These are phyloP conservation scores for Nicotiana otophora DNA, from an alignment of 257 asterid species.

Conservation along the genomic window DNA sequence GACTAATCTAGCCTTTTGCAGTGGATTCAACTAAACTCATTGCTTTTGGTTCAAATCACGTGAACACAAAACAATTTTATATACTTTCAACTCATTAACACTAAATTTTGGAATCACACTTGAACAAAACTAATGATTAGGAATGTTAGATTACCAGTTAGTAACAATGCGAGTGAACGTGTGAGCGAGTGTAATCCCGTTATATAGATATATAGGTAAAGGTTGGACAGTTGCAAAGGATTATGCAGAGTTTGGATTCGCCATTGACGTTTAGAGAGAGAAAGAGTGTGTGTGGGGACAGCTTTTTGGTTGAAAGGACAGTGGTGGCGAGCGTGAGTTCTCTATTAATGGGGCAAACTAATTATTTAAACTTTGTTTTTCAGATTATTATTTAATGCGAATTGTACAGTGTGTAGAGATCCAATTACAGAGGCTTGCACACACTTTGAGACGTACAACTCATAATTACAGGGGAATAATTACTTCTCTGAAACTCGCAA, in stretches of 20 bases:
- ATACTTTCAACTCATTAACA: neutral
- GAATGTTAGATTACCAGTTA: neutral
- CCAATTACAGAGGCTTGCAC: neutral
- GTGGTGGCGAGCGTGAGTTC: neutral
- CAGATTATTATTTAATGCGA: neutral
- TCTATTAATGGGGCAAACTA: neutral
- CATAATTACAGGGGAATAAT: neutral
- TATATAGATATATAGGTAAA: neutral
- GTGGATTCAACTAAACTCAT: neutral
- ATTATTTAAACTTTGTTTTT: neutral
- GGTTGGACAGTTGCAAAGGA: neutral
- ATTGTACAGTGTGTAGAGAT: neutral
- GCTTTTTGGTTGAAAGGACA: neutral
- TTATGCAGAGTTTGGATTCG: neutral
- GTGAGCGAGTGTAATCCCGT: neutral
- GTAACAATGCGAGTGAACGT: neutral
- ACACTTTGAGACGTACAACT: neutral
- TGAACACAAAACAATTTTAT: neutral
- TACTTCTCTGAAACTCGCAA: neutral
- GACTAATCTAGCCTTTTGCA: neutral
- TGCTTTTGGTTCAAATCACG: neutral
- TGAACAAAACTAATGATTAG: neutral
- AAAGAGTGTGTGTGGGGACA: neutral
- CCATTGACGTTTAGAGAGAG: constrained; percentile 5
- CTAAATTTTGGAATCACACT: neutral